phyloP scores from a whole-genome alignment of 208 protist species.

The Crithidia fasciculata region DNA sequence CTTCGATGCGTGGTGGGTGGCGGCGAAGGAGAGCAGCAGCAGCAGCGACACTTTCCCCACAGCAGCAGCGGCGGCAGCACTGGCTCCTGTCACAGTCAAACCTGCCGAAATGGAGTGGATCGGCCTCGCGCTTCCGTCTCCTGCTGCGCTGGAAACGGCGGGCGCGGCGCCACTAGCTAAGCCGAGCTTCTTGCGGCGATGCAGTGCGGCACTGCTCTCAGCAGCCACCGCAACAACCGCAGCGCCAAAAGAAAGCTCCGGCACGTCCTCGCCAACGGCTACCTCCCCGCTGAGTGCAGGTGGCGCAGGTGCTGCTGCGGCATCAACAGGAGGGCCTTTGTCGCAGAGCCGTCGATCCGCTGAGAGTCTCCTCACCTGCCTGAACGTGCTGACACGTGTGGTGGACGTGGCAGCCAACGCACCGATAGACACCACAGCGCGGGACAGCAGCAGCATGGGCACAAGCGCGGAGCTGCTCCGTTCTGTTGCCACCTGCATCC shows the following conservation, averaged over 20 bases:
- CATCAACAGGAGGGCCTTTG: too few species aligned
- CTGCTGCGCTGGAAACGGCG: neutral
- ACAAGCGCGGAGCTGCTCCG: conserved; percentile 21
- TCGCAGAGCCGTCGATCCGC: conserved; percentile 10
- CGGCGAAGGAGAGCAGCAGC: neutral
- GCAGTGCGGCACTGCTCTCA: conserved; percentile 3
- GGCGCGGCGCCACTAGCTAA: neutral
- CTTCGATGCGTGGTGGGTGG: conserved; percentile 17
- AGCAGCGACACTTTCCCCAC: too few species aligned
- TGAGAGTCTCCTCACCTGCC: conserved; percentile 9
- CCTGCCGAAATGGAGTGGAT: conserved; percentile 40
- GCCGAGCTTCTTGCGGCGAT: conserved; percentile 18
- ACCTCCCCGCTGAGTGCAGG: neutral
- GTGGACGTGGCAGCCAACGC: neutral
- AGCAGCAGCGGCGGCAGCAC: neutral
- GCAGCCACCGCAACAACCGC: too few species aligned
- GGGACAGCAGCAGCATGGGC: neutral
- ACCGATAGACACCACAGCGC: neutral
- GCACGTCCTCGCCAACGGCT: neutral
- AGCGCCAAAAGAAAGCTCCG: too few species aligned
- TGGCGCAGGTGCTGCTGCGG: too few species aligned
- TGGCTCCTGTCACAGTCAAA: neutral
- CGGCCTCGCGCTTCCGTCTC: conserved; percentile 12
- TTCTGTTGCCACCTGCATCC: conserved; percentile 27
- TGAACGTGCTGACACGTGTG: conserved; percentile 10